Conservation (phyloP, 2,329 filamentous ascomycete genomes). For the Aspergillus caelatus region DNA sequence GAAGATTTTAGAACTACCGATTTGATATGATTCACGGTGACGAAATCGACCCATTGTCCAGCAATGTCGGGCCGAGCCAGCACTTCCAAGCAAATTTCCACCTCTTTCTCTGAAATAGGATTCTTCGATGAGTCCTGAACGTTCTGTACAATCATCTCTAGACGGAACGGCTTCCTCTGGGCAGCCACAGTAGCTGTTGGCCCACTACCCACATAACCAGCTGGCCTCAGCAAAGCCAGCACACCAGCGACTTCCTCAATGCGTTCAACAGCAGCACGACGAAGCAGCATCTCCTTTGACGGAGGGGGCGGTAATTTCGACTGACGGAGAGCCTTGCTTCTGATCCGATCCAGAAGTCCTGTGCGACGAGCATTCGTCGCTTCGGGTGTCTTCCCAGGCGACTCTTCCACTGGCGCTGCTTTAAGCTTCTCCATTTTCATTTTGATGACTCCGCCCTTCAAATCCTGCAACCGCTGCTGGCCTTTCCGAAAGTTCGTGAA, state of each 20-base stretch:
- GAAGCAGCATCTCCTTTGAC: slow-evolving; percentile 59
- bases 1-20: slow-evolving; percentile 52
- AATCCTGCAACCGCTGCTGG: slow-evolving; percentile 43
- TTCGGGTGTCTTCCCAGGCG: slow-evolving; percentile 28
- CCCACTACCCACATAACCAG: slow-evolving; percentile 35
- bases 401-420: slow-evolving; percentile 22
- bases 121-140: slow-evolving; percentile 66
- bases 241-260: slow-evolving; percentile 70
- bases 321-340: slow-evolving; percentile 64
- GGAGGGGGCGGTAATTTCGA: slow-evolving; percentile 50
- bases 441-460: slow-evolving; percentile 43
- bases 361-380: slow-evolving; percentile 48
- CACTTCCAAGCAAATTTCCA: slow-evolving; percentile 51
- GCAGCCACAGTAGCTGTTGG: slow-evolving; percentile 35
- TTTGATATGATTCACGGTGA: slow-evolving; percentile 48
- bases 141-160: slow-evolving; percentile 65
- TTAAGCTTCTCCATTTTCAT: slow-evolving; percentile 38
- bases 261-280: slow-evolving; percentile 67
- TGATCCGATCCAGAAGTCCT: slow-evolving; percentile 74
- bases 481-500: slow-evolving; percentile 42
- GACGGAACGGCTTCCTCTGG: slow-evolving; percentile 65
- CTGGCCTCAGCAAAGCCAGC: slow-evolving; percentile 62
- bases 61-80: slow-evolving; percentile 51
- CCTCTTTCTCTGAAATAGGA: slow-evolving; percentile 53
- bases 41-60: slow-evolving; percentile 53